Evolutionary conservation across 2,329 filamentous ascomycete genomes (phyloP), one percentile per base, ranked within the genome.

Genomic region (Claviceps sp.): DNA sequence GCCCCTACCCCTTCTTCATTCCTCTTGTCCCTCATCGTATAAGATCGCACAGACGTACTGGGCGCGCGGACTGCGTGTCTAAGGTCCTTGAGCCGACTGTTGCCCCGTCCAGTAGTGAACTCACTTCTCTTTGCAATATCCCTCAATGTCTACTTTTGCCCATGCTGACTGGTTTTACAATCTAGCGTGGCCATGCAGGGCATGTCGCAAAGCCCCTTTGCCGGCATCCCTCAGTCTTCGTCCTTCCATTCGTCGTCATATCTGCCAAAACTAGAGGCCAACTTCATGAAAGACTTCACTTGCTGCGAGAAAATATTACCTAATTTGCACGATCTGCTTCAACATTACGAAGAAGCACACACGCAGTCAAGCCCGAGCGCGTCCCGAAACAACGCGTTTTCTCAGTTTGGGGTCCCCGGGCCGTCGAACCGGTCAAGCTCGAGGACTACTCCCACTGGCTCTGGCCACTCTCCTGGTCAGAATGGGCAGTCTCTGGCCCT

Each of bases 191-290:
- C 94, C 66, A 96, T 96, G 87, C 82, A 88, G 54, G 90, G 93
- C 62, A 96, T 89, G 17, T 97, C 93, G n/a, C 93, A 93, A 11
- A 95, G 91, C 63, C 56, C 53, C 2, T 55, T 56, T 36, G 66
- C 71, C 54, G 66, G 62, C 47, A 82, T 77, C 53, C 80, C 90
- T 61, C 85, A 90, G 66, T 95, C 90, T n/a, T 88, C 93, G 0
- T 96, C 91, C 1, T 94, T 88, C 61, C 91, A 97, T 68, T 97
- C 91, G 1, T 95, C 90, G 6, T 97, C 93, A 26, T 97, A 97
- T 65, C 79, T 96, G 1, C 91, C 90, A 9, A 96, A 95, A 68
- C 82, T 96, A 64, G 93, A 98, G 69, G 91, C 91, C 55, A 93
- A 91, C 64, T 98, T 96, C 67, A 94, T 97, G 88, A 85, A 85